A percentile compares a stretch with the other conserved stretches of the same genome.
These are phyloP conservation scores for Helotiales sp. DNA, from an alignment of 2,329 filamentous ascomycete genomes.

Conservation along the genomic window DNA sequence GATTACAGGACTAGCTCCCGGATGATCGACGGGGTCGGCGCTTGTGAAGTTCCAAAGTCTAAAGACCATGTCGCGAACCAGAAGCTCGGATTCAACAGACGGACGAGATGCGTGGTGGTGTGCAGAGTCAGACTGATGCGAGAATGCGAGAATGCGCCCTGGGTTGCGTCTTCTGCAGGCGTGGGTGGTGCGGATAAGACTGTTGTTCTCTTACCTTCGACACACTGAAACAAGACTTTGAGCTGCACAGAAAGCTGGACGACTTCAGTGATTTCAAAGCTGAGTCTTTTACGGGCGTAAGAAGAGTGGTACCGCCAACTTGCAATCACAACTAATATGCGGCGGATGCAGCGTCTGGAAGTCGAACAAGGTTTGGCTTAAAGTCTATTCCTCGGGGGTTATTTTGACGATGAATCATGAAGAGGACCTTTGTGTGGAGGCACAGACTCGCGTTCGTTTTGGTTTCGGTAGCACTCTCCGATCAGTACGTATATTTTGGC, in stretches of 20 bases:
- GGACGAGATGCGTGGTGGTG: conserved; percentile 1
- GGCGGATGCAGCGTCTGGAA: conserved; percentile 7
- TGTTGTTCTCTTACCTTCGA: not conserved
- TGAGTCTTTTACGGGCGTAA: not conserved
- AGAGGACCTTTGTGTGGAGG: conserved; percentile 4
- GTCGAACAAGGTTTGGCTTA: not conserved
- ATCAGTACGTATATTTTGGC: not conserved
- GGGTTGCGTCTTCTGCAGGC: not conserved
- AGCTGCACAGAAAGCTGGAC: not conserved
- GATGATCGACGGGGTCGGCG: conserved; percentile 11
- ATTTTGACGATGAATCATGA: conserved; percentile 12
- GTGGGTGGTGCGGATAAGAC: not conserved
- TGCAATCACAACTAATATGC: no score
- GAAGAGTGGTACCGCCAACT: not conserved
- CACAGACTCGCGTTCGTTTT: conserved; percentile 9
- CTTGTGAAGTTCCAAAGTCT: conserved; percentile 4
- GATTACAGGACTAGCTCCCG: conserved; percentile 16
- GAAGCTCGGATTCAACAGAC: not conserved
- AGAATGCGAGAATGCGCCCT: not conserved
- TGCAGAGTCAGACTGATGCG: not conserved
- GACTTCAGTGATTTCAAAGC: not conserved
- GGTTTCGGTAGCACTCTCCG: conserved; percentile 5
- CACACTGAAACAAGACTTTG: not conserved
- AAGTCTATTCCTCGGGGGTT: not conserved
- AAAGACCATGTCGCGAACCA: not conserved